Evolutionary conservation across 768 basidiomycete species (phyloP).

Genomic region (Rubroboletus satanas): DNA sequence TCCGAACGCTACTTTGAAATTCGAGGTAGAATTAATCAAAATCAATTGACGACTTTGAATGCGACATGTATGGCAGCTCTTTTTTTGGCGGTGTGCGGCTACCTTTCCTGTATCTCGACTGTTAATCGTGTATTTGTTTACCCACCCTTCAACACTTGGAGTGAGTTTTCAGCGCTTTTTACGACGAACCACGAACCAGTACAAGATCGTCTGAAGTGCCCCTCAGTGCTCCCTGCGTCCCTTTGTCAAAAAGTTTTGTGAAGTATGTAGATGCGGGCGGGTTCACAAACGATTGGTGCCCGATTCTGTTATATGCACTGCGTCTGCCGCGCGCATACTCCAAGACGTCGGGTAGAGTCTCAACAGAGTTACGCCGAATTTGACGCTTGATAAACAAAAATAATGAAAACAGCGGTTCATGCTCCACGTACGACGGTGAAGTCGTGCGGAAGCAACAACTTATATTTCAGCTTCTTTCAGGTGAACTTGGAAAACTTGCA

Average conservation of each 20-base stretch:
- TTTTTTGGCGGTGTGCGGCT: constrained; percentile 16
- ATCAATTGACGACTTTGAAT: constrained; percentile 45
- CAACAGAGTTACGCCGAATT: too few relatives aligned
- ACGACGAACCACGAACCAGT: background rate
- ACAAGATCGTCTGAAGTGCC: background rate
- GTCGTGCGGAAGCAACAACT: background rate
- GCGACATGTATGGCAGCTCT: constrained; percentile 19
- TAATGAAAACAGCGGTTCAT: background rate
- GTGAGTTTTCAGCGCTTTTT: background rate
- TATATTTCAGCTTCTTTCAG: background rate
- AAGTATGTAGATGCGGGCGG: background rate
- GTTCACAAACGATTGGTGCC: background rate
- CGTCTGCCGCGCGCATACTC: too few relatives aligned
- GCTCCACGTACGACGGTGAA: background rate
- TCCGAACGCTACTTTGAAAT: constrained; percentile 65
- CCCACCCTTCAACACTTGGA: background rate
- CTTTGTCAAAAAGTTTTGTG: background rate
- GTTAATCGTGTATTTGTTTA: constrained; percentile 19
- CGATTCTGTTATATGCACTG: too few relatives aligned
- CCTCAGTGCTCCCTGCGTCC: background rate
- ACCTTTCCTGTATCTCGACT: constrained; percentile 23
- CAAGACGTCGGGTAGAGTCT: too few relatives aligned
- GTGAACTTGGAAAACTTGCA: background rate
- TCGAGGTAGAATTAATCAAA: constrained; percentile 79
- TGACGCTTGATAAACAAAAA: background rate